Evolutionary conservation across 768 basidiomycete species (phyloP).

Genomic region (Hysterangium stoloniferum): DNA sequence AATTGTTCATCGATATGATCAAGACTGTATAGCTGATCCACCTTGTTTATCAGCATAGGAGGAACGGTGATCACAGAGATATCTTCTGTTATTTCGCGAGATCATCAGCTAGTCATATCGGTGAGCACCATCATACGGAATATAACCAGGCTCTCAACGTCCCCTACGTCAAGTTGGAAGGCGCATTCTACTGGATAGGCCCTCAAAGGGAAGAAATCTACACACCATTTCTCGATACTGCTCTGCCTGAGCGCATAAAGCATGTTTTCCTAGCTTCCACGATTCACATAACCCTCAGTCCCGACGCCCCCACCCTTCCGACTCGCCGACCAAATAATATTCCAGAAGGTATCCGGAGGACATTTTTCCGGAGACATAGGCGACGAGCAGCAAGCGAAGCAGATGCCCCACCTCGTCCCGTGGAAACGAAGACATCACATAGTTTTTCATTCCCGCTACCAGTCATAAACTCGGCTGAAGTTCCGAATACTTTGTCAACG

Average conservation of each 20-base stretch:
- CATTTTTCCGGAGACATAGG: neutral
- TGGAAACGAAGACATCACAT: neutral
- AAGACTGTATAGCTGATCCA: neutral
- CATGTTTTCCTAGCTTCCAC: slow-evolving; percentile 8
- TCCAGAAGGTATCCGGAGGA: neutral
- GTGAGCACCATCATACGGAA: neutral
- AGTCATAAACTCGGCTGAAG: slow-evolving; percentile 44
- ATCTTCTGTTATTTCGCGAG: neutral
- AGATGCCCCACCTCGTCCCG: neutral
- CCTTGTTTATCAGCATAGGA: neutral
- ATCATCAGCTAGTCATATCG: slow-evolving; percentile 1
- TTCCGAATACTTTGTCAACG: slow-evolving; percentile 52
- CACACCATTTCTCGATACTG: neutral
- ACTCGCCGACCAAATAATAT: neutral
- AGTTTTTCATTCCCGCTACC: slow-evolving; percentile 50
- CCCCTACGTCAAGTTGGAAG: slow-evolving; percentile 4
- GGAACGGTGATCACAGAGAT: neutral
- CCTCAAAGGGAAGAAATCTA: slow-evolving; percentile 9
- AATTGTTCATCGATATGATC: neutral
- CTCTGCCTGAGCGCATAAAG: slow-evolving; percentile 5
- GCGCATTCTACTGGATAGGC: slow-evolving; percentile 11
- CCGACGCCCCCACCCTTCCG: neutral
- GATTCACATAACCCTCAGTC: neutral
- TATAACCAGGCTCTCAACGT: neutral
- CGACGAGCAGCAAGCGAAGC: neutral